A percentile compares a stretch with the other conserved stretches of the same genome.
Conservation (phyloP, 441 rosid genomes). For the Adansonia rubrostipa region DNA sequence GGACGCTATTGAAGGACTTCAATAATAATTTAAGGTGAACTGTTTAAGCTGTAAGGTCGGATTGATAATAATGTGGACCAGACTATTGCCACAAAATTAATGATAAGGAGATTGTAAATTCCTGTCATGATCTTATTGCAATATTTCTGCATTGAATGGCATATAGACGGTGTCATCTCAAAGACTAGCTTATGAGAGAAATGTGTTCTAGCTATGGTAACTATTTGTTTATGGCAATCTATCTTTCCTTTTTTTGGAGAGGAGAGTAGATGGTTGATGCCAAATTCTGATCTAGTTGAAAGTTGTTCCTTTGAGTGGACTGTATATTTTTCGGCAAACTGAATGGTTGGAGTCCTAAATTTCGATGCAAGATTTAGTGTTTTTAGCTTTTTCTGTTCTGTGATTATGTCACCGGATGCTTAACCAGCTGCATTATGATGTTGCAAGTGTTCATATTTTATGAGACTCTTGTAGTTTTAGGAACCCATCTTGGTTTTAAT, state of each 20-base stretch:
- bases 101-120: neutral
- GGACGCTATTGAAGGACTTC: no score
- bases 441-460: slow-evolving; percentile 3
- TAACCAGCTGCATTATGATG: neutral
- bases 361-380: neutral
- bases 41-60: no score
- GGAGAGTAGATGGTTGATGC: neutral
- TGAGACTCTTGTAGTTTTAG: slow-evolving; percentile 12
- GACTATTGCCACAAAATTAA: no score
- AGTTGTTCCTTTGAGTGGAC: neutral
- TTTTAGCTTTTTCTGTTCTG: neutral
- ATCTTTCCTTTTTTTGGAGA: neutral
- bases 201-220: neutral
- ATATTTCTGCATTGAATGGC: neutral
- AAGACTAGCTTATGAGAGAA: neutral
- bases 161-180: neutral
- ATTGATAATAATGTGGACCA: no score
- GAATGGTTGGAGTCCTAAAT: neutral
- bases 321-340: neutral
- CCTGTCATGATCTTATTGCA: no score
- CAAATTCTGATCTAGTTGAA: slow-evolving; percentile 1
- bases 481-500: neutral
- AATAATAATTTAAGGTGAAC: no score
- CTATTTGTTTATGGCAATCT: neutral
- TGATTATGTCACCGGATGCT: neutral